A percentile compares a stretch with the other conserved stretches of the same genome.
Evolutionary conservation across 305 asterid species (phyloP).

Genomic region (Solanum hybrid): DNA sequence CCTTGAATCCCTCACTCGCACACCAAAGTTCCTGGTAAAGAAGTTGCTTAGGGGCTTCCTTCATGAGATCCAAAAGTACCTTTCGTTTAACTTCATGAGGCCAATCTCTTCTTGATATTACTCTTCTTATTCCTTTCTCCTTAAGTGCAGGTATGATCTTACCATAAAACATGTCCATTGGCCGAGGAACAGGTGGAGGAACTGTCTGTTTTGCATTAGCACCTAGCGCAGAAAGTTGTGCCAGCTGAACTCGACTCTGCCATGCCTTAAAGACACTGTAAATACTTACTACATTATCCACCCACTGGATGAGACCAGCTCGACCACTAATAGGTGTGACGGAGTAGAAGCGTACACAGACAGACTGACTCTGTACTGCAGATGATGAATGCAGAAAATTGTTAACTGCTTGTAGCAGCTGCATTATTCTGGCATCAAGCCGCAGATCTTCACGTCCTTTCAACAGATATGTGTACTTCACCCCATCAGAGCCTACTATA

Average conservation of each 20-base stretch:
- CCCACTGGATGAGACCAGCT: conserved; percentile 99
- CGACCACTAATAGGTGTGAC: conserved; percentile 98
- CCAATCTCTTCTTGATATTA: conserved; percentile 99
- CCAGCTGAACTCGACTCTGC: conserved; percentile 83
- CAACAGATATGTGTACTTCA: conserved; percentile 84
- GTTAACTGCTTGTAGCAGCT: conserved; percentile 88
- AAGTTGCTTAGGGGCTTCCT: conserved; percentile 93
- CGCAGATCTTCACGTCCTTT: conserved; percentile 99
- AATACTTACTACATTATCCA: conserved; percentile 80
- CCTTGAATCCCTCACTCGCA: conserved; percentile 94
- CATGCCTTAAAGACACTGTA: conserved; percentile 94
- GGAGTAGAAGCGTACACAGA: conserved; percentile 80
- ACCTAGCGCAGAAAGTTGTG: conserved; percentile 57
- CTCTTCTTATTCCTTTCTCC: conserved; percentile 97
- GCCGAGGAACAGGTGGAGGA: conserved; percentile 91
- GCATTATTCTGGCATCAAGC: conserved; percentile 99
- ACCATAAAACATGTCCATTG: conserved; percentile 98
- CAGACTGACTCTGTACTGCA: conserved; percentile 61
- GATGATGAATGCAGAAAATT: conserved; percentile 80
- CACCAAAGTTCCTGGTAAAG: conserved; percentile 99
- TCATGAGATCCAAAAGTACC: conserved; percentile 92
- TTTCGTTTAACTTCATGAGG: conserved; percentile 96
- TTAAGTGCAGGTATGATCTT: conserved; percentile 98
- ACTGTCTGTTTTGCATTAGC: conserved; percentile 47
- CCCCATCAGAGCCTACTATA: conserved; percentile 90